These are phyloP conservation scores for Verticillium dahliae DNA, from an alignment of 2,329 filamentous ascomycete species.

Conservation along the genomic window DNA sequence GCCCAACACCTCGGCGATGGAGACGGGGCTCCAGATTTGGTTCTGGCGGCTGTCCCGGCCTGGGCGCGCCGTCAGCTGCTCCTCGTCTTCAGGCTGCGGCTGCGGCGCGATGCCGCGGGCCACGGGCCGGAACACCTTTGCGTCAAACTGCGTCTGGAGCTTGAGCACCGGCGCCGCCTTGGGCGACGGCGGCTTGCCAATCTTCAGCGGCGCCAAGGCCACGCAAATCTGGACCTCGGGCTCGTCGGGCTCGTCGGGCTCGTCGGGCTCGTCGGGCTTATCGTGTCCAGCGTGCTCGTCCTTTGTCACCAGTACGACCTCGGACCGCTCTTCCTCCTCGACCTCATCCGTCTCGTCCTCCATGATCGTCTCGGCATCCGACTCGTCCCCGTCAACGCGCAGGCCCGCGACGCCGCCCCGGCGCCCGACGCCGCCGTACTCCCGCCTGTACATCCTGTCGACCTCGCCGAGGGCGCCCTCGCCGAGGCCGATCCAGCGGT, in stretches of 20 bases:
- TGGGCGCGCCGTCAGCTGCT: conserved; percentile 30
- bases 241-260: background rate
- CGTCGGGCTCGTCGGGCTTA: background rate
- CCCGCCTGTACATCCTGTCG: conserved; percentile 47
- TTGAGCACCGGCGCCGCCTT: conserved; percentile 24
- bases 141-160: conserved; percentile 36
- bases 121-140: conserved; percentile 3
- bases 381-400: conserved; percentile 11
- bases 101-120: background rate
- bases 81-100: conserved; percentile 20
- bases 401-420: conserved; percentile 39
- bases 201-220: conserved; percentile 3
- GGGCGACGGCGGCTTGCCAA: conserved; percentile 9
- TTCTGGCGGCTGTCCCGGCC: conserved; percentile 13
- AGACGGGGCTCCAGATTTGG: conserved; percentile 22
- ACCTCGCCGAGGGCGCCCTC: conserved; percentile 45
- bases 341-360: conserved; percentile 1
- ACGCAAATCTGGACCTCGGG: conserved; percentile 5
- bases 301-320: background rate
- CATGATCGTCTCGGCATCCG: conserved; percentile 6
- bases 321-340: background rate
- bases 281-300: background rate
- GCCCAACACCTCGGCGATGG: conserved; percentile 39
- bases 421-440: conserved; percentile 44
- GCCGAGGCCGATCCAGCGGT: conserved; percentile 50